Evolutionary conservation across 305 asterid genomes (phyloP), one percentile per base, ranked within the genome.

Genomic region (Fraxinus nigra): DNA sequence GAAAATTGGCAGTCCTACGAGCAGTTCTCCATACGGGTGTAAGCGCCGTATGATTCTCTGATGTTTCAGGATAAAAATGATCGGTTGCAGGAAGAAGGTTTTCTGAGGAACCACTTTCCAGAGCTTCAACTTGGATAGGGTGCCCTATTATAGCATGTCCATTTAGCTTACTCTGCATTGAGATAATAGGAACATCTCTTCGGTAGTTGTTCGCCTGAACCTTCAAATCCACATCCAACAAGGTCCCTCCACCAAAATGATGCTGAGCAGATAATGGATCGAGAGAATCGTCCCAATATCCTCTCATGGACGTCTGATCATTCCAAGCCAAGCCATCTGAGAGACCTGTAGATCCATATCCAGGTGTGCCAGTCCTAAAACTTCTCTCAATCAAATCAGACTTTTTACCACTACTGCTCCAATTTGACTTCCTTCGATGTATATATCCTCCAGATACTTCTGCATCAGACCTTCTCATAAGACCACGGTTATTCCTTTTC

Each of bases 91-190:
- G 80, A 65, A 90, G 51, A 72, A 85, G 84, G 77, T 86, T 83
- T 40, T 91, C 97, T 0, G 92, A 82, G 26, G 86, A 87, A 70
- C 90, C 90, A 79, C 83, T 89, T 86, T 91, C 97, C 40, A 94
- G 92, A 80, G 87, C 87, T 89, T 95, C 99, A 22, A 92, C 79
- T 89, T 88, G 93, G 88, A 93, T 82, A 6, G 97, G 98, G 73
- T 95, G 97, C 74, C 99, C 99, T 32, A 95, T 79, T 67, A 95
- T 92, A 4, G 99, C 95, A 81, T 90, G 96, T 32, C 98, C 99
- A 54, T 91, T 94, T 77, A 92, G 65, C 89, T 92, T 93, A 78
- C 99, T 95, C 90, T 84, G 90, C 87, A 95, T 61, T 34, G 97
- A 95, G 85, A 93, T 93, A 88, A 95, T 87, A 32, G 99, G 97